These are phyloP conservation scores for Trametes maxima DNA, from an alignment of 768 basidiomycete species.

Conservation along the genomic window DNA sequence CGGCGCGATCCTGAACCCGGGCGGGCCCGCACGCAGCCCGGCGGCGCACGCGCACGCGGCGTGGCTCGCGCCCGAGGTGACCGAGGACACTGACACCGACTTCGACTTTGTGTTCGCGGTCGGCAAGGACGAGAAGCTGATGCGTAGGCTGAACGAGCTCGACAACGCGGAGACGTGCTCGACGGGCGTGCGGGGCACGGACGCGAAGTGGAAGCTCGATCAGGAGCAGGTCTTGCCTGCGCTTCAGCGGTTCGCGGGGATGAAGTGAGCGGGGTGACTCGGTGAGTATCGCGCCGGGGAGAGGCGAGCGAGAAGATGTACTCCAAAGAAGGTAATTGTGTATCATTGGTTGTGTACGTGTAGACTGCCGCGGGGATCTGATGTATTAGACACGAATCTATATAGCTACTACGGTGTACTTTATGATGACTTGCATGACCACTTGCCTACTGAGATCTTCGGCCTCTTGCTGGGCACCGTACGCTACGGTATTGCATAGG, in stretches of 20 bases:
- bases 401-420: too few relatives aligned
- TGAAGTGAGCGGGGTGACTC: slow-evolving; percentile 19
- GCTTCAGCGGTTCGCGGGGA: slow-evolving; percentile 38
- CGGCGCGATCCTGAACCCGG: slow-evolving; percentile 74
- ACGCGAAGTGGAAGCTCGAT: slow-evolving; percentile 68
- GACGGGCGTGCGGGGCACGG: slow-evolving; percentile 77
- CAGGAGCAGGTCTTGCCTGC: slow-evolving; percentile 39
- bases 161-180: slow-evolving; percentile 73
- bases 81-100: slow-evolving; percentile 41
- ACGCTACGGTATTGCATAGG: too few relatives aligned
- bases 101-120: slow-evolving; percentile 64
- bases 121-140: slow-evolving; percentile 76
- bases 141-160: slow-evolving; percentile 75
- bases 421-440: too few relatives aligned
- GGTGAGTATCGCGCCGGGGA: background rate
- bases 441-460: too few relatives aligned
- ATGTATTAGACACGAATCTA: too few relatives aligned
- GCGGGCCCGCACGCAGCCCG: slow-evolving; percentile 46
- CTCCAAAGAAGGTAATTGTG: too few relatives aligned
- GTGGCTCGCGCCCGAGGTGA: slow-evolving; percentile 45
- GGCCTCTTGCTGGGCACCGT: too few relatives aligned
- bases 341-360: too few relatives aligned
- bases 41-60: slow-evolving; percentile 35
- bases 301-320: too few relatives aligned
- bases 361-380: too few relatives aligned